Percentiles rank a stretch among this genome's conserved stretches.
Conservation (phyloP, 257 asterid species). For the Solanum arcanum region DNA sequence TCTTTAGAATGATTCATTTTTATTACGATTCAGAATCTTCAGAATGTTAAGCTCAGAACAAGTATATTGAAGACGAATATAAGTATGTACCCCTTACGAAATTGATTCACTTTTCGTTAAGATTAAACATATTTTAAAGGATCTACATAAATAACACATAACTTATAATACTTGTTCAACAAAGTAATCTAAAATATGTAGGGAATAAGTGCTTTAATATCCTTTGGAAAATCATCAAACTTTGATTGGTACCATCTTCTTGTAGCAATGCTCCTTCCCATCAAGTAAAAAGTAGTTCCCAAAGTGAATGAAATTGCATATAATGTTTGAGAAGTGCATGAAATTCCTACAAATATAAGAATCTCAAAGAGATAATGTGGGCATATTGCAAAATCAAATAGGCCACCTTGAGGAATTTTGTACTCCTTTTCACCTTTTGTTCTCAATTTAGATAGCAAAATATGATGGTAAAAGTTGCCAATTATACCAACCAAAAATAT, state of each 20-base stretch:
- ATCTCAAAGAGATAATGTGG: constrained; percentile 62
- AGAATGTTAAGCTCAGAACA: no score
- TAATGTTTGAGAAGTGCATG: constrained; percentile 46
- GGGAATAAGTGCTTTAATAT: constrained; percentile 54
- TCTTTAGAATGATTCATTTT: no score
- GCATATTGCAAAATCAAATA: constrained; percentile 36
- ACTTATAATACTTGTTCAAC: neutral
- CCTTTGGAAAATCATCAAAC: constrained; percentile 49
- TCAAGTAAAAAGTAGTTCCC: constrained; percentile 29
- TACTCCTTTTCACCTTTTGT: constrained; percentile 30
- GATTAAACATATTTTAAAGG: neutral
- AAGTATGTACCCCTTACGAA: neutral
- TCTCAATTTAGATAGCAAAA: constrained; percentile 43
- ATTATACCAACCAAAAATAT: constrained; percentile 35
- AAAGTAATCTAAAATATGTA: constrained; percentile 23
- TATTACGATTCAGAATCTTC: no score
- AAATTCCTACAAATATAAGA: constrained; percentile 39
- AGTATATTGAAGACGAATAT: neutral
- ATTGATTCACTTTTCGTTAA: neutral
- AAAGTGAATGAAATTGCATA: constrained; percentile 16
- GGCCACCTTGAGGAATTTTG: constrained; percentile 52
- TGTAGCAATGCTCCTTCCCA: constrained; percentile 59
- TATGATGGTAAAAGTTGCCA: constrained; percentile 65
- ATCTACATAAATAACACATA: neutral
- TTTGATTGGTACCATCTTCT: constrained; percentile 56